A percentile compares a stretch with the other conserved stretches of the same genome.
phyloP scores from a whole-genome alignment of 1,284 basidiomycete species.

The Irpex lacteus region DNA sequence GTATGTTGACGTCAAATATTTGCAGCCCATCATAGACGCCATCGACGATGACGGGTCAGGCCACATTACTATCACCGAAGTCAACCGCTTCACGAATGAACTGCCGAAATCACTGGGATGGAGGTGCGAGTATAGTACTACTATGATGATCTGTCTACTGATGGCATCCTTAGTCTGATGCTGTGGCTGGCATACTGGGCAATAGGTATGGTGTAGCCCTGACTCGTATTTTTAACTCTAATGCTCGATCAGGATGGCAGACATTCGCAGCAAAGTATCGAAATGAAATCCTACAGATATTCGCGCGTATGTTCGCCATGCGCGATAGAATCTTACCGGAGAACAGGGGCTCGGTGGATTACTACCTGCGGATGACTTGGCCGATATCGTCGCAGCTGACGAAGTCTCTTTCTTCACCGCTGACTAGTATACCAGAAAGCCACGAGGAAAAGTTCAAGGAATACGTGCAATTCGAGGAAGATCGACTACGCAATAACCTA shows the following conservation, averaged over 20 bases:
- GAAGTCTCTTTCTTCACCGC: constrained; percentile 7
- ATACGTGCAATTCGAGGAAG: constrained; percentile 19
- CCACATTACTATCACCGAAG: constrained; percentile 45
- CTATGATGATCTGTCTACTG: constrained; percentile 2
- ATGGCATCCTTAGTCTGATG: constrained; percentile 29
- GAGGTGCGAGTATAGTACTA: constrained; percentile 27
- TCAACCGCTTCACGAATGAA: constrained; percentile 38
- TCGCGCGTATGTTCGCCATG: constrained; percentile 22
- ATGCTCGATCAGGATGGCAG: constrained; percentile 16
- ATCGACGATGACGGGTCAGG: constrained; percentile 49
- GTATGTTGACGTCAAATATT: constrained; percentile 38
- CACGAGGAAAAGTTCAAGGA: constrained; percentile 5
- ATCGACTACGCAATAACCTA: constrained; percentile 21
- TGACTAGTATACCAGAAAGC: background rate
- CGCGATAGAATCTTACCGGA: constrained; percentile 14
- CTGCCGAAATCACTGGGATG: constrained; percentile 20
- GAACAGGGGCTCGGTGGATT: constrained; percentile 18
- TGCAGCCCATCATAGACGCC: constrained; percentile 44
- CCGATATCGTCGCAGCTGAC: background rate
- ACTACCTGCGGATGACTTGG: constrained; percentile 20
- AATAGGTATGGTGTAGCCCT: constrained; percentile 3
- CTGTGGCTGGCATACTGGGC: constrained; percentile 40
- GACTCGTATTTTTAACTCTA: background rate
- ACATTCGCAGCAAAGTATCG: constrained; percentile 19
- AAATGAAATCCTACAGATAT: constrained; percentile 20